Evolutionary conservation across 768 basidiomycete genomes (phyloP).

Genomic region (Suillus subluteus): DNA sequence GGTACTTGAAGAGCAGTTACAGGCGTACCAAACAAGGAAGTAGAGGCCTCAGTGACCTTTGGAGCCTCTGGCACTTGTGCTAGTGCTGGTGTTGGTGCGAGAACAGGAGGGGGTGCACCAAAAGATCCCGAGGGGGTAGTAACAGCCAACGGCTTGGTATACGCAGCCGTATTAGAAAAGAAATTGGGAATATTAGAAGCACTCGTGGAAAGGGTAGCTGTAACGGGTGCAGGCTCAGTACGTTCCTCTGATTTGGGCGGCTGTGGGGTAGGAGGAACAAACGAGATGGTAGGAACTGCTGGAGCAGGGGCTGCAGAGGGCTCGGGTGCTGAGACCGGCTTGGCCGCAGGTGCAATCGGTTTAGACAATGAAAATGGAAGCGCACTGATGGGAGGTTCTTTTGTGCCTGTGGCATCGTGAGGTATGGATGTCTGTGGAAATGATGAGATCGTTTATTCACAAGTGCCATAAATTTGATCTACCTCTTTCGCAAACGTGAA

Average conservation of each 20-base stretch:
- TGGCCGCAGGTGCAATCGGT: constrained; percentile 26
- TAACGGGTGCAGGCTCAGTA: constrained; percentile 21
- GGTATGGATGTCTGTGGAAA: constrained; percentile 37
- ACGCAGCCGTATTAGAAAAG: constrained; percentile 56
- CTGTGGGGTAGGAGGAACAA: constrained; percentile 32
- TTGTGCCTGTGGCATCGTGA: constrained; percentile 47
- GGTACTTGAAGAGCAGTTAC: constrained; percentile 7
- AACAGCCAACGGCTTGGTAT: constrained; percentile 41
- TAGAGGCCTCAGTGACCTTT: constrained; percentile 15
- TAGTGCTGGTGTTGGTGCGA: constrained; percentile 18
- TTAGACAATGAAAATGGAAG: constrained; percentile 69
- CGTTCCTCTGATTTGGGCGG: constrained; percentile 17
- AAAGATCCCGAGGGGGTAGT: constrained; percentile 21
- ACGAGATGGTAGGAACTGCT: constrained; percentile 26
- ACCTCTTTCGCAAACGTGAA: constrained; percentile 73
- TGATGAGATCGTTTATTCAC: constrained; percentile 8
- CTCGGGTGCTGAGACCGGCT: constrained; percentile 18
- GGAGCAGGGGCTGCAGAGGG: constrained; percentile 13
- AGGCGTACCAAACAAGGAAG: constrained; percentile 19
- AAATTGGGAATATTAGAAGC: constrained; percentile 58
- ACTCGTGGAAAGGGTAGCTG: constrained; percentile 13
- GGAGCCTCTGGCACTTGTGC: constrained; percentile 8
- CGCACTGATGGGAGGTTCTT: constrained; percentile 67
- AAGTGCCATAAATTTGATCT: constrained; percentile 28
- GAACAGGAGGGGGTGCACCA: constrained; percentile 27